A percentile compares a stretch with the other conserved stretches of the same genome.
Evolutionary conservation across 805 yeast species (phyloP).

Genomic region (Ogataea methylovora): DNA sequence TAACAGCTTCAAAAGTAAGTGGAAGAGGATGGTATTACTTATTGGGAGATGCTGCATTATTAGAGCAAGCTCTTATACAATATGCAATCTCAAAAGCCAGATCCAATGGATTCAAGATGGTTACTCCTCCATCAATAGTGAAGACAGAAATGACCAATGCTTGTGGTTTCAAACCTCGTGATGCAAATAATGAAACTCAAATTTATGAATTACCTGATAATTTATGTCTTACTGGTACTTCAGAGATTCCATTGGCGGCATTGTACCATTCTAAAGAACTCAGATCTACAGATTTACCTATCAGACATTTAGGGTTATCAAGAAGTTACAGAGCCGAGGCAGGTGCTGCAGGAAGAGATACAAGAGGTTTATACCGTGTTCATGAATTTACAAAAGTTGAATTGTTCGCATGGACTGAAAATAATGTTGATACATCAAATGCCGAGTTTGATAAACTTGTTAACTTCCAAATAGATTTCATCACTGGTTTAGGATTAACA

Average conservation of each 20-base stretch:
- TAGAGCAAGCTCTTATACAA: constrained; percentile 86
- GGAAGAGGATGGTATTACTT: constrained; percentile 90
- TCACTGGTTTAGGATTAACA: constrained; percentile 61
- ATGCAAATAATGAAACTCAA: constrained; percentile 79
- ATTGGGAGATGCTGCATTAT: constrained; percentile 72
- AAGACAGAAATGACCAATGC: constrained; percentile 70
- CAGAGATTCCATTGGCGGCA: constrained; percentile 92
- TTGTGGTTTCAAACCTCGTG: constrained; percentile 94
- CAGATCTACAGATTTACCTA: constrained; percentile 34
- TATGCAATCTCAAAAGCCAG: constrained; percentile 67
- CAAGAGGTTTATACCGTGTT: constrained; percentile 86
- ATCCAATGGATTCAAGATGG: constrained; percentile 56
- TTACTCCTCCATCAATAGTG: constrained; percentile 82
- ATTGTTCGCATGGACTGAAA: constrained; percentile 66
- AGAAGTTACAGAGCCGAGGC: constrained; percentile 94
- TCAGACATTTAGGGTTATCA: constrained; percentile 68
- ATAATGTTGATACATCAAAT: constrained; percentile 26
- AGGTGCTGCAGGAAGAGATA: constrained; percentile 90
- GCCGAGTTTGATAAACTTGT: constrained; percentile 52
- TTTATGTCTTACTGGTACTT: constrained; percentile 82
- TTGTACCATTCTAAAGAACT: constrained; percentile 38
- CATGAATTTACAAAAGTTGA: constrained; percentile 97
- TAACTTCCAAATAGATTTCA: constrained; percentile 55
- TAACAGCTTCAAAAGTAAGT: constrained; percentile 63
- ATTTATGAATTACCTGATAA: constrained; percentile 54